phyloP scores from a whole-genome alignment of 148 eudicot genomes.

The Amaranthus palmeri region DNA sequence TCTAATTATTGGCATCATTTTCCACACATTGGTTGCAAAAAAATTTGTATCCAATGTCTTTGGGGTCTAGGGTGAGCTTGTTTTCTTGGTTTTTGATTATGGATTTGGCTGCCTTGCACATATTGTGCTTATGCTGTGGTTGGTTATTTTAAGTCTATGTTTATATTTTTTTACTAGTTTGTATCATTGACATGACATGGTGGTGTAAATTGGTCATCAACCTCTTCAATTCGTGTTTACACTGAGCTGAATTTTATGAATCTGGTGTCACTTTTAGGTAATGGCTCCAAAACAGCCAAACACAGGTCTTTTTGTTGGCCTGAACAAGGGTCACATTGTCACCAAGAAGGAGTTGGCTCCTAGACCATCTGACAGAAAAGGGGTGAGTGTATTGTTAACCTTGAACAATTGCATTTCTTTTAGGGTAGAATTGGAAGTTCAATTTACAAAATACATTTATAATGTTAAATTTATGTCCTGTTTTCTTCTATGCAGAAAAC shows the following conservation, averaged over 20 bases:
- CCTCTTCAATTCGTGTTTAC: not conserved
- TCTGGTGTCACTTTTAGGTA: conserved; percentile 9
- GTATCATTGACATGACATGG: too few relatives aligned
- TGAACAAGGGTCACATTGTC: not conserved
- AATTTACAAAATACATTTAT: not conserved
- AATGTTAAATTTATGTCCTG: not conserved
- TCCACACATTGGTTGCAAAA: too few relatives aligned
- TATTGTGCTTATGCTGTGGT: too few relatives aligned
- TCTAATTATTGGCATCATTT: too few relatives aligned
- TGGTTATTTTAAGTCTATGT: too few relatives aligned
- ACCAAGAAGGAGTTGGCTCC: conserved; percentile 5
- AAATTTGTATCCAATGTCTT: too few relatives aligned
- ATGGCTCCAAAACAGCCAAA: conserved; percentile 37
- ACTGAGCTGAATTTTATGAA: not conserved
- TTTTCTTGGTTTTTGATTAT: too few relatives aligned
- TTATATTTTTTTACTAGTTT: too few relatives aligned
- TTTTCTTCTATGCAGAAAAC: conserved; percentile 25
- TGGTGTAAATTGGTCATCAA: too few relatives aligned
- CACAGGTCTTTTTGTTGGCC: conserved; percentile 36
- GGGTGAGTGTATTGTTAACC: conserved; percentile 17
- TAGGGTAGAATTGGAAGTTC: not conserved
- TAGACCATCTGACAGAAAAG: conserved; percentile 40
- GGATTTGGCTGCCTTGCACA: too few relatives aligned
- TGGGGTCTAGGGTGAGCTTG: too few relatives aligned
- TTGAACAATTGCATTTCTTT: not conserved